Evolutionary conservation across 805 yeast genomes (phyloP), one percentile per base, ranked within the genome.

Genomic region (Pichia cephalocereana): DNA sequence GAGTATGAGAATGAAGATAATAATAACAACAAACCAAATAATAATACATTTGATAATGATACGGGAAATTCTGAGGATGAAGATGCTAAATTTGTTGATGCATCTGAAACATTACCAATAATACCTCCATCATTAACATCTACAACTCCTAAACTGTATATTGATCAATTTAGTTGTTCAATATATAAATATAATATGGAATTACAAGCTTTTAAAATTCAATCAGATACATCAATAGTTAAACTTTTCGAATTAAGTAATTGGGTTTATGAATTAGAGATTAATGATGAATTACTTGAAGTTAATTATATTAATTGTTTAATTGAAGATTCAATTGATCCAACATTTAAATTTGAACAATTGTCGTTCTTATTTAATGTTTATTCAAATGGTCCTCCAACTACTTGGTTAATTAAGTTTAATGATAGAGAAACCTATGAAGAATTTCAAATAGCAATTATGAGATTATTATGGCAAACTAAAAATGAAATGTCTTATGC

Each of bases 351-450:
- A 58, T 72, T 70, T 52, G 79, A 74, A 12, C 61, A 74, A 32
- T 54, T 63, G 14, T 72, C 86, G 1, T 83, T 88, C 54, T 74
- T 83, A 14, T 88, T 86, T 72, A 83, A 85, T 60, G 72, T 76
- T 52, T 67, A 64, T 28, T 55, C 66, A 6, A 71, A 62, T 7
- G 61, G 63, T 2, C 56, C 61, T 1, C 74, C 80, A 0, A 67
- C 72, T 27, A 82, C 95, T 1, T 85, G 83, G 75, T 70, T 86
- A 54, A 56, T 86, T 38, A 77, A 72, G 55, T 86, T 88, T 57
- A 52, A 53, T 0, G 60, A 64, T 38, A 58, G 65, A 10, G 65
- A 66, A 1, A 61, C 60, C 0, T 71, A 82, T 48, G 66, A 68
- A 23, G 52, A 58, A 11, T 85, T 86, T 60, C 86, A 85, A 63